phyloP scores from a whole-genome alignment of 805 yeast species.

The Saccharomycopsis selenospora region DNA sequence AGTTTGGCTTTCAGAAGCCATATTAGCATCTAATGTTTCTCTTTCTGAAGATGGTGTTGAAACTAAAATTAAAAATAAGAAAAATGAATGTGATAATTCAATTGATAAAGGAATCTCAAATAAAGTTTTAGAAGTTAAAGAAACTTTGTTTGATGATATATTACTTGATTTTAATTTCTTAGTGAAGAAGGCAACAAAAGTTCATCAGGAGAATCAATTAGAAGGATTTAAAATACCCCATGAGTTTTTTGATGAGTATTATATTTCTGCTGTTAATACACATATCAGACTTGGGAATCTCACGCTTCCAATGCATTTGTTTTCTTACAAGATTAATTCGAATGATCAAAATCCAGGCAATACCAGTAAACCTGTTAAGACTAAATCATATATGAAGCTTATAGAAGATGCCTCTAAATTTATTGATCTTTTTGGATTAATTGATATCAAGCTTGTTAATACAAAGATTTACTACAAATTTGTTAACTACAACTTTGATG shows the following conservation, averaged over 20 bases:
- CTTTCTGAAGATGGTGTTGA: no score
- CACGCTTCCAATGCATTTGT: constrained; percentile 3
- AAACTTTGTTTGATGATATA: constrained; percentile 1
- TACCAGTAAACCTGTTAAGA: no score
- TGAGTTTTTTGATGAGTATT: background rate
- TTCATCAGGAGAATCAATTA: background rate
- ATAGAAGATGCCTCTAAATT: background rate
- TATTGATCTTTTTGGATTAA: background rate
- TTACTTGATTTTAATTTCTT: background rate
- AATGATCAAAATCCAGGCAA: no score
- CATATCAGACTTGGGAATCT: constrained; percentile 5
- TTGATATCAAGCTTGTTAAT: constrained; percentile 10
- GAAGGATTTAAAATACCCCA: background rate
- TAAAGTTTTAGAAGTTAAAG: background rate
- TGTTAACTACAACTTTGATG: background rate
- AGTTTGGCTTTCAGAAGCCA: constrained; percentile 1
- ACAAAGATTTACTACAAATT: constrained; percentile 5
- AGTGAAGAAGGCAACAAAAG: background rate
- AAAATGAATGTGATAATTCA: no score
- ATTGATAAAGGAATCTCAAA: no score
- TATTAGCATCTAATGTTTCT: background rate
- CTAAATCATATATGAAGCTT: background rate
- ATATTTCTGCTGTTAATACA: background rate
- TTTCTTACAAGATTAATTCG: constrained; percentile 2
- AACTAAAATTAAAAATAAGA: no score